Conservation (phyloP, 2,329 filamentous ascomycete genomes). For the Verticillium nubilum region DNA sequence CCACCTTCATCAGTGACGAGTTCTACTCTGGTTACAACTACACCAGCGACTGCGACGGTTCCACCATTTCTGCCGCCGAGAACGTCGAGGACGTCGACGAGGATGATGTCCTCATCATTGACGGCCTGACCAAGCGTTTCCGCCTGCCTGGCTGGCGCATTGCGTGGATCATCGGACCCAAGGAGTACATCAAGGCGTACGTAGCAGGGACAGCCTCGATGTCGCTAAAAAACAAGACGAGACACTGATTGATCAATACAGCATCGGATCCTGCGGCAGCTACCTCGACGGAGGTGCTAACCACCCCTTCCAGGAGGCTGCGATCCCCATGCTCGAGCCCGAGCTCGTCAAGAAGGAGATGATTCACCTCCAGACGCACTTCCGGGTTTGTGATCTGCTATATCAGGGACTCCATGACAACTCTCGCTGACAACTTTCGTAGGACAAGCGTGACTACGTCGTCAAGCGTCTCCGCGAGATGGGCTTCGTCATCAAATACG, state of each 20-base stretch:
- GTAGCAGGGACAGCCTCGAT: slow-evolving; percentile 15
- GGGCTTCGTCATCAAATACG: slow-evolving; percentile 78
- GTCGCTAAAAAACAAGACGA: background rate
- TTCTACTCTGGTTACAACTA: slow-evolving; percentile 98
- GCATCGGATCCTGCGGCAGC: slow-evolving; percentile 82
- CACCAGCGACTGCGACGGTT: slow-evolving; percentile 83
- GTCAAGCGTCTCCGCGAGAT: slow-evolving; percentile 74
- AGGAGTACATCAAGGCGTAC: slow-evolving; percentile 87
- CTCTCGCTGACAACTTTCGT: background rate
- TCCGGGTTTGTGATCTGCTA: slow-evolving; percentile 48
- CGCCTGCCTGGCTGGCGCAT: slow-evolving; percentile 94
- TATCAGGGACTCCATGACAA: too few relatives aligned
- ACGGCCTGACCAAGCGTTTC: slow-evolving; percentile 95
- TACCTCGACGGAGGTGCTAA: slow-evolving; percentile 95
- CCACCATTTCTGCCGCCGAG: slow-evolving; percentile 80
- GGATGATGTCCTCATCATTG: slow-evolving; percentile 89
- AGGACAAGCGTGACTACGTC: slow-evolving; percentile 88
- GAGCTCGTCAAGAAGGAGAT: slow-evolving; percentile 76
- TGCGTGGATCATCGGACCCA: slow-evolving; percentile 92
- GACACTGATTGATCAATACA: slow-evolving; percentile 15
- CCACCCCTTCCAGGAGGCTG: slow-evolving; percentile 92
- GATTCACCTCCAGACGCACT: slow-evolving; percentile 82
- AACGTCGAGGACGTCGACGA: slow-evolving; percentile 87
- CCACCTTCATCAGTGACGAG: slow-evolving; percentile 91
- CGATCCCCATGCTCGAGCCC: slow-evolving; percentile 89